Base-by-base conservation (phyloP, 345 rosid genomes). In the Citrus australasica region DNA sequence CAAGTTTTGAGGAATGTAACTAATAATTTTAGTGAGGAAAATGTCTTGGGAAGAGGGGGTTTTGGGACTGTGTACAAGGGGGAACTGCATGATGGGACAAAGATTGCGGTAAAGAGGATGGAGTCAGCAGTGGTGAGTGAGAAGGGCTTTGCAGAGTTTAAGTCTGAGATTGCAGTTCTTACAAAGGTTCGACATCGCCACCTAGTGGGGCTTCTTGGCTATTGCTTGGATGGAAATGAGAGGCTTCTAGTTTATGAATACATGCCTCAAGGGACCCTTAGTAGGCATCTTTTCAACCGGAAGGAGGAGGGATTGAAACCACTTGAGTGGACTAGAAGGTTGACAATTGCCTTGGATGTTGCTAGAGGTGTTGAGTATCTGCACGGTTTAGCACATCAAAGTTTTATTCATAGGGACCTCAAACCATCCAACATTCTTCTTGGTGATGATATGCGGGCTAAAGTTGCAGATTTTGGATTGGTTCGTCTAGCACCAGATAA, bases 401-500 rank as follows among this genome's bases (percentile, higher is more conserved):
- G 88, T 69, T 76, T 76, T 35, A 76, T 76, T 25, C 79, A 76
- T 4, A 67, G 79, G 53, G 79, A 76, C 56, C 79, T 86, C 28
- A 85, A 85, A 79, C 88, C 88, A 17, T 85, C 88, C 58, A 85
- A 85, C 73, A 85, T 83, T 53, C 88, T 85, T 81, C 88, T 85
- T 7, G 88, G 84, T 60, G 88, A 85, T 85, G 86, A 85, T 76
- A 76, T 83, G 86, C 84, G 88, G 33, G 86, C 86, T 55, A 85
- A 85, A 76, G 86, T 85, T 74, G 84, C 88, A 5, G 88, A 85
- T 61, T 85, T 85, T 64, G 88, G 88, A 68, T 74, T 85, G 71
- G 86, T 85, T 59, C 88, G 88, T 17, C 83, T 81, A 53, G 88
- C 88, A 28, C 88, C 88, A 4, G 86, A 75, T 79, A 71, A 85